phyloP scores from a whole-genome alignment of 768 basidiomycete species.

The Erythrobasidium yunnanense region DNA sequence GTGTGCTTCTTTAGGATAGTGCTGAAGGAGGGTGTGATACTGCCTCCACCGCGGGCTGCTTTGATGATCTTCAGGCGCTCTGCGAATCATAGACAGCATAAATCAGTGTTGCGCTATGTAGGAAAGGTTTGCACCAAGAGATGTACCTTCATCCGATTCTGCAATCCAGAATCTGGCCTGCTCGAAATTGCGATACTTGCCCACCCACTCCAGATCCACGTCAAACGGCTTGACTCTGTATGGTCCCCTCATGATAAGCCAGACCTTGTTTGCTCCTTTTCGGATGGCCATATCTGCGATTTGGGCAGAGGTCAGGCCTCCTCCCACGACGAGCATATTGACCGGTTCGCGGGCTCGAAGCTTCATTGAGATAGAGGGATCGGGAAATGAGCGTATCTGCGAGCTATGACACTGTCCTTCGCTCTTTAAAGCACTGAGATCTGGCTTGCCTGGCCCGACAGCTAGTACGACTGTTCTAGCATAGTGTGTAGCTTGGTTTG shows the following conservation, averaged over 20 bases:
- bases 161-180: slow-evolving; percentile 34
- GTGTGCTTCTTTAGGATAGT: slow-evolving; percentile 25
- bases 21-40: slow-evolving; percentile 32
- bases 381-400: slow-evolving; percentile 30
- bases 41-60: slow-evolving; percentile 32
- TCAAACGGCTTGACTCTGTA: slow-evolving; percentile 29
- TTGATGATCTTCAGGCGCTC: slow-evolving; percentile 28
- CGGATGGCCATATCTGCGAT: slow-evolving; percentile 35
- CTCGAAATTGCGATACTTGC: slow-evolving; percentile 31
- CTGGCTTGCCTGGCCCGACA: slow-evolving; percentile 34
- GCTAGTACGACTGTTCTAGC: slow-evolving; percentile 32
- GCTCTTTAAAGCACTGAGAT: slow-evolving; percentile 25
- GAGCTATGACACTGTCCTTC: slow-evolving; percentile 33
- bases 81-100: not conserved
- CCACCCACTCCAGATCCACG: slow-evolving; percentile 12
- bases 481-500: not conserved
- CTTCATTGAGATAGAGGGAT: slow-evolving; percentile 39
- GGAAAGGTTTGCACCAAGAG: not conserved
- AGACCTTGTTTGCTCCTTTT: slow-evolving; percentile 30
- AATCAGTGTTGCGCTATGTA: not conserved
- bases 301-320: slow-evolving; percentile 38
- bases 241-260: slow-evolving; percentile 29
- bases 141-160: slow-evolving; percentile 10
- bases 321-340: slow-evolving; percentile 34
- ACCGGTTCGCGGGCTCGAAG: slow-evolving; percentile 36